These are phyloP conservation scores for Huntiella savannae DNA, from an alignment of 2,329 filamentous ascomycete genomes.

Conservation along the genomic window DNA sequence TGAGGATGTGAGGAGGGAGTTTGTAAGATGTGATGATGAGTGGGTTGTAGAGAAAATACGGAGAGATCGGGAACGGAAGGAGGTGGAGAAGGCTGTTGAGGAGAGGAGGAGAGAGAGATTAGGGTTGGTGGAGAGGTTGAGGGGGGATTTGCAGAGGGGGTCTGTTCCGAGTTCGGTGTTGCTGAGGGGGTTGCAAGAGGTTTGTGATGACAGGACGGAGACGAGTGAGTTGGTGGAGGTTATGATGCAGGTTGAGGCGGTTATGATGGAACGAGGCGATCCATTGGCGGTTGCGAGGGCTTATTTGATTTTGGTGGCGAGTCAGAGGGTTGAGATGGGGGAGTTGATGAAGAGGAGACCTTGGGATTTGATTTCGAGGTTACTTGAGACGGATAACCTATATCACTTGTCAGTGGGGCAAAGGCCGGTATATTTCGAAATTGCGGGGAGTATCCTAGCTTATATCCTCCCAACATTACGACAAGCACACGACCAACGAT, in stretches of 20 bases:
- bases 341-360: too few species aligned
- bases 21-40: neutral
- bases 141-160: neutral
- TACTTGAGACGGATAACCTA: too few species aligned
- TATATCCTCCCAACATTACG: too few species aligned
- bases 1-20: neutral
- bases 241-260: conserved; percentile 1
- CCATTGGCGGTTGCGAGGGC: too few species aligned
- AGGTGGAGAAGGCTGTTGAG: neutral
- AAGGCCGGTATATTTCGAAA: too few species aligned
- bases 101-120: neutral
- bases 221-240: neutral
- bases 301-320: neutral
- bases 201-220: too few species aligned
- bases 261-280: neutral
- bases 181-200: too few species aligned
- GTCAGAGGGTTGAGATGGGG: too few species aligned
- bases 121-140: neutral
- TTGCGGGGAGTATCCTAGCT: too few species aligned
- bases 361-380: too few species aligned
- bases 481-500: too few species aligned
- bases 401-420: too few species aligned
- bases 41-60: neutral
- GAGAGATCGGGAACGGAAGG: neutral
- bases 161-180: neutral